Evolutionary conservation across 805 yeast genomes (phyloP).

Genomic region (Saturnispora kantuleensis): DNA sequence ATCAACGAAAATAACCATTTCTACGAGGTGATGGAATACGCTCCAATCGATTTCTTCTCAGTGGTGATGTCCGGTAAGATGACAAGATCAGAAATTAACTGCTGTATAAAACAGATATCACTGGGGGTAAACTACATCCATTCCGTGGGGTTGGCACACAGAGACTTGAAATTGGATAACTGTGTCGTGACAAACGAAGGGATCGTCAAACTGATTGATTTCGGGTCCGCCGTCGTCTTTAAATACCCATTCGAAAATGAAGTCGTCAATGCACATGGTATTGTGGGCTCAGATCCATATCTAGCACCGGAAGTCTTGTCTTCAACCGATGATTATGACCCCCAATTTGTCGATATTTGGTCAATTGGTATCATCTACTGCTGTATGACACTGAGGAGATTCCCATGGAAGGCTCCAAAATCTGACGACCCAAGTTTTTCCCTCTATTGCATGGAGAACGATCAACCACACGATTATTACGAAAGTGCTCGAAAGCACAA

Average conservation of each 20-base stretch:
- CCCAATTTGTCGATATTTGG: conserved; percentile 76
- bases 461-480: conserved; percentile 64
- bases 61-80: conserved; percentile 81
- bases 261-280: conserved; percentile 55
- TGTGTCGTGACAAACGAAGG: conserved; percentile 72
- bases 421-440: conserved; percentile 60
- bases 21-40: conserved; percentile 78
- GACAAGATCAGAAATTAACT: conserved; percentile 73
- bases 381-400: conserved; percentile 76
- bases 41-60: conserved; percentile 76
- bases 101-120: conserved; percentile 66
- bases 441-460: conserved; percentile 57
- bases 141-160: conserved; percentile 69
- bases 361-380: conserved; percentile 77
- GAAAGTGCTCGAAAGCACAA: conserved; percentile 68
- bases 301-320: conserved; percentile 72
- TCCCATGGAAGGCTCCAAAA: conserved; percentile 82
- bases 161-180: conserved; percentile 75
- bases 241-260: conserved; percentile 62
- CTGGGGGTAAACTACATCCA: conserved; percentile 69
- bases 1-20: conserved; percentile 61
- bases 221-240: conserved; percentile 77
- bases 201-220: conserved; percentile 68
- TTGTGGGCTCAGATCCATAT: conserved; percentile 82
- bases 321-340: conserved; percentile 50